A percentile compares a stretch with the other conserved stretches of the same genome.
These are phyloP conservation scores for Solanum aculeatissimum DNA, from an alignment of 305 asterid species.

Conservation along the genomic window DNA sequence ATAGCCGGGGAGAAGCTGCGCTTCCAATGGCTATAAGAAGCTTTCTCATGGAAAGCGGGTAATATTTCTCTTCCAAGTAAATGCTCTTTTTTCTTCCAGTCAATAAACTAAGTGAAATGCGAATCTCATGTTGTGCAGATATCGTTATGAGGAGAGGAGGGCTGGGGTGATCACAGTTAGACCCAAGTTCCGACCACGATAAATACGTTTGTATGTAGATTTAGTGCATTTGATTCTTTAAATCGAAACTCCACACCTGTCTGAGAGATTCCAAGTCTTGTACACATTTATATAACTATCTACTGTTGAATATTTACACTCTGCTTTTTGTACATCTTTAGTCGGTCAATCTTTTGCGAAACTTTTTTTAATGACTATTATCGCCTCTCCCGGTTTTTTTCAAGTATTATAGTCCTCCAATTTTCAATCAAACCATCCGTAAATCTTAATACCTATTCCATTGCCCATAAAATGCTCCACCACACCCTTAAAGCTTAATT, in stretches of 20 bases:
- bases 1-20: constrained; percentile 71
- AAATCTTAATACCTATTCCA: no score
- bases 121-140: constrained; percentile 25
- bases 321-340: no score
- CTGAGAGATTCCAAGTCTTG: neutral
- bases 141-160: constrained; percentile 58
- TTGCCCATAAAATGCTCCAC: no score
- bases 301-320: neutral
- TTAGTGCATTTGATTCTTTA: neutral
- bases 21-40: constrained; percentile 65
- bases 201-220: neutral
- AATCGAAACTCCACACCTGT: neutral
- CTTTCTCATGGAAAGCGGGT: constrained; percentile 65
- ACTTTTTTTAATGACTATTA: no score
- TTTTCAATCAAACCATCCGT: no score
- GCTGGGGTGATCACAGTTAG: constrained; percentile 53
- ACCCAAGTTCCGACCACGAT: constrained; percentile 42
- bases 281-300: neutral
- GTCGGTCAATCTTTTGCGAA: no score
- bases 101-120: neutral
- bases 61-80: neutral
- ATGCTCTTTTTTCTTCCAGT: neutral
- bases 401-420: no score
- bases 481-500: no score
- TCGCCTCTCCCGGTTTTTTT: no score